Evolutionary conservation across 139 green algal species (phyloP), one percentile per base, ranked within the genome.

Genomic region (Chlorella sp.): DNA sequence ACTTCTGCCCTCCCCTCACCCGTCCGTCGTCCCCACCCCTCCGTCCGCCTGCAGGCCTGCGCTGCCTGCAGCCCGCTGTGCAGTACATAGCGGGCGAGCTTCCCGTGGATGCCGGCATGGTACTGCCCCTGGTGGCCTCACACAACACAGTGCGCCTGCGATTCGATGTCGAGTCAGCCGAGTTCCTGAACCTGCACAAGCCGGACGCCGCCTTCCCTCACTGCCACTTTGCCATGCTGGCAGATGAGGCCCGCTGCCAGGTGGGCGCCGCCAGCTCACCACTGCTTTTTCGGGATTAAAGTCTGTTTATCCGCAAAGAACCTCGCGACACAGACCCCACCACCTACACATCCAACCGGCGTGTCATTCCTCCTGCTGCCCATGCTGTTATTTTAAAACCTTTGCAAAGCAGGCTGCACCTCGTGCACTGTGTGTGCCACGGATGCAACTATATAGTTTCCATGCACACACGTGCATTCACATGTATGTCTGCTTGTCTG

Each of bases 11-110:
- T 53, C 48, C 48, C 48, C 48, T 57, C 48, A 9, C n/a, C n/a
- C n/a, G n/a, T n/a, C n/a, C n/a, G n/a, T n/a, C n/a, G n/a, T n/a
- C n/a, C n/a, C n/a, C n/a, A 81, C 69, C 69, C 69, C n/a, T 14
- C 73, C 34, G 30, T 81, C 3, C 26, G 7, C 34, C 76, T 83
- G 60, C 87, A 89, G 91, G 93, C 39, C 89, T 94, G 82, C 84
- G 71, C 53, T 91, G 84, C 73, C 82, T 97, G 81, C 86, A 92
- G 57, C 94, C 96, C 3, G 95, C 93, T 0, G 22, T 98, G 80
- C 96, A 98, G 86, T 98, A 95, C 92, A 91, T 97, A 37, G 80
- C 93, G 4, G 96, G 95, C 1, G 92, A 96, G 83, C 89, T 97
- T 16, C 30, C 60, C 26, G 95, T 97, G 80, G 83, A 90, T 9